Base-by-base conservation (phyloP, 352 stramenopile genomes). In the Phytophthora megakarya region DNA sequence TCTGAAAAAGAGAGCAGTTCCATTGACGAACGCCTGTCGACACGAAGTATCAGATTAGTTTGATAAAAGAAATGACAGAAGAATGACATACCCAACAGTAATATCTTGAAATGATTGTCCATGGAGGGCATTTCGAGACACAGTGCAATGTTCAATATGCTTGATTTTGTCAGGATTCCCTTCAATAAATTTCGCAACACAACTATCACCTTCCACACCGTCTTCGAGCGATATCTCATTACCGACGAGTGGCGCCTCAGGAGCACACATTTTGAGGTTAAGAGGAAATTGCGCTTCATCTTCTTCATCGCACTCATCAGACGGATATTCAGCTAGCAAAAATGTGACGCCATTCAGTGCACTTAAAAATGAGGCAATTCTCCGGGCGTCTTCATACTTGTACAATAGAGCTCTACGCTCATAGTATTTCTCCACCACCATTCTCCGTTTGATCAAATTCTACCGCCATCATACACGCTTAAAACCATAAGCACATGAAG, bases 261-360 rank as follows among this genome's bases (percentile, higher is more conserved):
- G 76, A 19, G 73, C 67, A 37, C 75, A 86, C 45, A 91, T 80
- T 26, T 59, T 70, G 13, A 93, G 35, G 33, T 90, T 91, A 3
- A 40, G 57, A 0, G 84, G 84, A 48, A 84, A 70, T 5, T 66
- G 43, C 3, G 50, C 16, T 6, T 30, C 35, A 30, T 70, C 40
- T 52, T 68, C 59, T 26, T 32, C 18, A 16, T 53, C 40, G 26
- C 37, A 56, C n/a, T 63, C 33, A 25, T 70, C 51, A 5, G 52
- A 46, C 16, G 74, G 70, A 64, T 77, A 73, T 3, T 64, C 74
- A 9, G 51, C 58, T 3, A 90, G 51, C 13, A 84, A 38, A 66
- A 91, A 92, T 26, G 76, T 83, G 44, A 92, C 80, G 2, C 78
- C 85, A 28, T 94, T 89, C 15, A 92, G 57, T 1, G 85, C 85